Evolutionary conservation across 495 filamentous ascomycete genomes (phyloP).

Genomic region (Articulospora tetracladia): DNA sequence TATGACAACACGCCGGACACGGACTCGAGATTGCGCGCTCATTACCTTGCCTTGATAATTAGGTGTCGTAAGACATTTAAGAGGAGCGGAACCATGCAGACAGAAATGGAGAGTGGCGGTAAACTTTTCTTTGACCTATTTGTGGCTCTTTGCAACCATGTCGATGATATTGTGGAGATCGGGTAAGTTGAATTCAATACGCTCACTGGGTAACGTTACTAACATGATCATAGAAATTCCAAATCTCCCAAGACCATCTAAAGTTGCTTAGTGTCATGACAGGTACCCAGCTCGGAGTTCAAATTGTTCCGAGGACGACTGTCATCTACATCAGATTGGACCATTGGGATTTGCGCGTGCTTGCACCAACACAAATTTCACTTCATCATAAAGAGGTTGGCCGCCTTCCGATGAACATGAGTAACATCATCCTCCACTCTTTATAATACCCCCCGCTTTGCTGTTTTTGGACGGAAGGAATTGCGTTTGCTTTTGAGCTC

Average conservation of each 20-base stretch:
- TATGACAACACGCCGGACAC: slow-evolving; percentile 86
- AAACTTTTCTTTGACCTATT: slow-evolving; percentile 91
- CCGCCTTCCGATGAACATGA: slow-evolving; percentile 25
- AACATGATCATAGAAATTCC: slow-evolving; percentile 17
- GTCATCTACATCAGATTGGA: slow-evolving; percentile 29
- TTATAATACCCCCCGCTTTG: slow-evolving; percentile 29
- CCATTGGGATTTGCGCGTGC: slow-evolving; percentile 23
- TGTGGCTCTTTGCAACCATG: slow-evolving; percentile 89
- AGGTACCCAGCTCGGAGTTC: slow-evolving; percentile 25
- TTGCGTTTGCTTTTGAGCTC: slow-evolving; percentile 22
- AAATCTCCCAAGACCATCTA: slow-evolving; percentile 29
- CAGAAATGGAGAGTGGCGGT: slow-evolving; percentile 85
- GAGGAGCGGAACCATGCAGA: slow-evolving; percentile 92
- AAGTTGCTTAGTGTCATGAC: slow-evolving; percentile 12
- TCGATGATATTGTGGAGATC: slow-evolving; percentile 51
- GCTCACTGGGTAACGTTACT: not conserved
- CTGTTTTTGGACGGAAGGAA: slow-evolving; percentile 23
- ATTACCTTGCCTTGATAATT: slow-evolving; percentile 91
- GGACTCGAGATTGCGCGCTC: slow-evolving; percentile 83
- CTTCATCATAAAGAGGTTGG: slow-evolving; percentile 28
- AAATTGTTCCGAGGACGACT: slow-evolving; percentile 25
- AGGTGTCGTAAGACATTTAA: slow-evolving; percentile 82
- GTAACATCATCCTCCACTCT: slow-evolving; percentile 28
- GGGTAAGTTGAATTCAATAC: slow-evolving; percentile 15
- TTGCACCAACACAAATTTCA: slow-evolving; percentile 21